A percentile compares a stretch with the other conserved stretches of the same genome.
These are phyloP conservation scores for Xanthoceras sorbifolium DNA, from an alignment of 345 rosid species.

Conservation along the genomic window DNA sequence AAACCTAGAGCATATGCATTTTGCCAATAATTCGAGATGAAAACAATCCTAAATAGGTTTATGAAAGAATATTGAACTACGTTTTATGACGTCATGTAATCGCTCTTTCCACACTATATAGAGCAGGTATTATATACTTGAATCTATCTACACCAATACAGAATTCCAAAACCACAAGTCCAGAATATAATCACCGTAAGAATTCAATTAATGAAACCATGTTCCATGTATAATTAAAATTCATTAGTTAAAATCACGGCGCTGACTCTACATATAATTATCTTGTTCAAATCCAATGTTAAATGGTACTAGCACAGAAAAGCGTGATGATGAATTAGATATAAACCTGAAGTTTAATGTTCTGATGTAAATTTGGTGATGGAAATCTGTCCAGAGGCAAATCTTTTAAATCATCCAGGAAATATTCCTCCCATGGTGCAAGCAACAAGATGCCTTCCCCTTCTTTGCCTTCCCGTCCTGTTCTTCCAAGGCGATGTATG, in stretches of 20 bases:
- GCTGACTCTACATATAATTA: neutral
- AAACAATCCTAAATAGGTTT: neutral
- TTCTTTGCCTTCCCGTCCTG: constrained; percentile 82
- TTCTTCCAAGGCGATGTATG: constrained; percentile 91
- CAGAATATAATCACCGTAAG: neutral
- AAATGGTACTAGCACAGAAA: neutral
- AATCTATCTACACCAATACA: neutral
- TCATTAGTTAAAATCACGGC: neutral
- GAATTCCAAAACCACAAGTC: neutral
- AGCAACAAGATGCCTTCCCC: constrained; percentile 85
- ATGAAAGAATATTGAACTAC: neutral
- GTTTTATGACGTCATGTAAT: neutral
- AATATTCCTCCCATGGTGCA: constrained; percentile 96
- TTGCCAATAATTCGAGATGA: neutral
- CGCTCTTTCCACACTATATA: neutral
- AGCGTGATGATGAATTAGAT: constrained; percentile 4
- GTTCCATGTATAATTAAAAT: neutral
- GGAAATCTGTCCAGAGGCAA: constrained; percentile 71
- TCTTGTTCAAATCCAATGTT: neutral
- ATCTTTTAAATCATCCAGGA: constrained; percentile 79
- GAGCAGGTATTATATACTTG: neutral
- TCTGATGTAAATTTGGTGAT: constrained; percentile 57
- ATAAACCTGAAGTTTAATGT: constrained; percentile 58
- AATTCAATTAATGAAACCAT: neutral
- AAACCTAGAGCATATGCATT: neutral